phyloP scores from a whole-genome alignment of 192 early-diverging fungal species.

The Piromyces sp. region DNA sequence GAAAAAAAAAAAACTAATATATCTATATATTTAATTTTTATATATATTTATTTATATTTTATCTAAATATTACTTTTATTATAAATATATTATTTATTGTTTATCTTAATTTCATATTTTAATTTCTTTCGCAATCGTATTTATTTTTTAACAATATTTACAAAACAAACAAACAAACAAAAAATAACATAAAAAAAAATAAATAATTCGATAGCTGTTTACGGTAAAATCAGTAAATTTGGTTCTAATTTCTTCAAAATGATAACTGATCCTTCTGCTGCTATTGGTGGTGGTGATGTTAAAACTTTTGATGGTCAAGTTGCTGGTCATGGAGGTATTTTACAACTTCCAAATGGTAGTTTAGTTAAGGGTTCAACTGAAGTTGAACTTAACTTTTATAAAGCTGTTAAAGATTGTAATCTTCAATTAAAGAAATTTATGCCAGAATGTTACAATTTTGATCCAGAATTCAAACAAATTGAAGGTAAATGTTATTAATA shows the following conservation, averaged over 20 bases:
- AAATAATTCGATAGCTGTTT: background rate
- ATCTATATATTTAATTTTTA: too few species aligned
- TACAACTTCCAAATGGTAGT: constrained; percentile 38
- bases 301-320: constrained; percentile 48
- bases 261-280: background rate
- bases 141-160: too few species aligned
- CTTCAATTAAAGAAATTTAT: background rate
- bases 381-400: constrained; percentile 59
- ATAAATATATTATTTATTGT: too few species aligned
- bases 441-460: background rate
- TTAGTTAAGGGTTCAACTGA: constrained; percentile 49
- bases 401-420: constrained; percentile 9
- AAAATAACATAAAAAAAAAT: too few species aligned
- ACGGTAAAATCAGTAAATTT: background rate
- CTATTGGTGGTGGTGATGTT: background rate
- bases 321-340: constrained; percentile 56
- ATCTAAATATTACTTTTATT: too few species aligned
- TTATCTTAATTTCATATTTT: too few species aligned
- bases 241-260: background rate
- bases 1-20: too few species aligned
- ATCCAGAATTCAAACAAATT: background rate
- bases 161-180: too few species aligned
- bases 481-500: too few species aligned
- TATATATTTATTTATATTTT: too few species aligned
- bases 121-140: too few species aligned